A percentile compares a stretch with the other conserved stretches of the same genome.
Conservation (phyloP, 306 rosid genomes). For the Pyrus bretschneideri region DNA sequence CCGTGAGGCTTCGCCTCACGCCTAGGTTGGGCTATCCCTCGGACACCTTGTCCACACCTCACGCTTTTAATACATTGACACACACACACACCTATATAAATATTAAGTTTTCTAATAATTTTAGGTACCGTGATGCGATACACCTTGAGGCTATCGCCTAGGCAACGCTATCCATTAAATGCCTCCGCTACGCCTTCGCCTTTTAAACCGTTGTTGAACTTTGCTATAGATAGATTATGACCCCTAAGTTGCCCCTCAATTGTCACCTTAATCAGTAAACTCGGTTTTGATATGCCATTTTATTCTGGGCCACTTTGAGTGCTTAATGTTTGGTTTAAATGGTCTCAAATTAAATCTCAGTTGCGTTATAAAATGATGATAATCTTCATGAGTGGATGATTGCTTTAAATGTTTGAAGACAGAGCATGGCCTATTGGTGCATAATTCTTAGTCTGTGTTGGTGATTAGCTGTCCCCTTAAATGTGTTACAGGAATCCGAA, state of each 20-base stretch:
- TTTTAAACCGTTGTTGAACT: neutral
- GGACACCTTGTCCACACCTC: too few relatives aligned
- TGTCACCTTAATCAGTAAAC: neutral
- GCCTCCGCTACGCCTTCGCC: too few relatives aligned
- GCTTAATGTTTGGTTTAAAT: neutral
- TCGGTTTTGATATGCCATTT: neutral
- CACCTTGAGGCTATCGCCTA: too few relatives aligned
- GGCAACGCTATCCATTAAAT: too few relatives aligned
- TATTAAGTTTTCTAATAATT: too few relatives aligned
- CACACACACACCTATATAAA: too few relatives aligned
- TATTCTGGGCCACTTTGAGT: neutral
- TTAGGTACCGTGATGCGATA: too few relatives aligned
- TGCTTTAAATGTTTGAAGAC: neutral
- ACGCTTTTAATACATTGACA: too few relatives aligned
- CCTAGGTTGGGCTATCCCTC: too few relatives aligned
- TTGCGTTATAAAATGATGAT: neutral
- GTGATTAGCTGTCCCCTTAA: neutral
- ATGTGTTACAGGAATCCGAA: slow-evolving; percentile 63
- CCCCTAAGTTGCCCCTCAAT: neutral
- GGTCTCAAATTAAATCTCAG: neutral
- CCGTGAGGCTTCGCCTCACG: too few relatives aligned
- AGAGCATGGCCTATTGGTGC: neutral
- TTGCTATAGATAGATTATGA: neutral
- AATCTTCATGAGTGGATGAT: neutral
- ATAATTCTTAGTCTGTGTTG: neutral